These are phyloP conservation scores for Nakazawaea holstii DNA, from an alignment of 805 yeast species.

Conservation along the genomic window DNA sequence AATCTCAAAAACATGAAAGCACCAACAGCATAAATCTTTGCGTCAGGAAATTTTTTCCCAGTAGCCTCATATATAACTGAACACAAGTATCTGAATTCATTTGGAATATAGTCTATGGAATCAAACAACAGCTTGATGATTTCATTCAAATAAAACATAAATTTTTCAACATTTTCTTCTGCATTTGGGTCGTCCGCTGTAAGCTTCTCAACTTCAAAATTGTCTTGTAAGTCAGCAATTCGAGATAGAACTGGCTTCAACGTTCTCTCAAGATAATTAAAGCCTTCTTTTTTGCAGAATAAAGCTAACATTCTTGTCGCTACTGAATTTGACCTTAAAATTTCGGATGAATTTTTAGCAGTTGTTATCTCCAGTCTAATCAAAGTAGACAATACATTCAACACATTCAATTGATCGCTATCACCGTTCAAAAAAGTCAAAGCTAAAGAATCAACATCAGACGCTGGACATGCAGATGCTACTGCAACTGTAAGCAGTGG, in stretches of 20 bases:
- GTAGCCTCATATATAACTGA: constrained; percentile 56
- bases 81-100: constrained; percentile 68
- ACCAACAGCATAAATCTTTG: constrained; percentile 69
- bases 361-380: constrained; percentile 57
- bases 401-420: constrained; percentile 31
- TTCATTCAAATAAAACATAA: constrained; percentile 49
- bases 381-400: constrained; percentile 44
- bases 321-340: constrained; percentile 75
- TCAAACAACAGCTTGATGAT: constrained; percentile 54
- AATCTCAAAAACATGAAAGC: constrained; percentile 80
- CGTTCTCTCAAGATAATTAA: constrained; percentile 45
- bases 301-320: constrained; percentile 73
- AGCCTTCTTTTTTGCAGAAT: constrained; percentile 65
- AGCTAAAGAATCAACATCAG: constrained; percentile 69
- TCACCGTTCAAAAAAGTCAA: constrained; percentile 55
- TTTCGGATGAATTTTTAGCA: constrained; percentile 61
- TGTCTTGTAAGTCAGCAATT: constrained; percentile 40
- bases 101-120: constrained; percentile 58
- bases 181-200: constrained; percentile 31
- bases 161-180: constrained; percentile 35
- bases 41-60: constrained; percentile 57
- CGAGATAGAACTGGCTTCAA: constrained; percentile 54
- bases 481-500: constrained; percentile 28
- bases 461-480: constrained; percentile 60
- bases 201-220: constrained; percentile 61